A percentile compares a stretch with the other conserved stretches of the same genome.
phyloP scores from a whole-genome alignment of 768 basidiomycete genomes.

The Scleroderma citrinum region DNA sequence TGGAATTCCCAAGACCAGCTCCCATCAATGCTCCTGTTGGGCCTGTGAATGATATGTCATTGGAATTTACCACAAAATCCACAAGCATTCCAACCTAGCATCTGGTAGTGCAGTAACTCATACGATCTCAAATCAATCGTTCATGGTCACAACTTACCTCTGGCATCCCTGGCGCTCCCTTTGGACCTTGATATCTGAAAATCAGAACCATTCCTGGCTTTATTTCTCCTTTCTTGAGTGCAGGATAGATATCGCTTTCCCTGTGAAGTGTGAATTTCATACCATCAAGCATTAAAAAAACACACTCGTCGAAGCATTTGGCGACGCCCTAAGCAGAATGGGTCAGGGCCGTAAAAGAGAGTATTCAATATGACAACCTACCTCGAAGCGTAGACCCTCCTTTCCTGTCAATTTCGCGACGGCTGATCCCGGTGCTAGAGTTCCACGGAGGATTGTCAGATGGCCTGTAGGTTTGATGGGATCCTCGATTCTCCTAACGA shows the following conservation, averaged over 20 bases:
- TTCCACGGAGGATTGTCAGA: slow-evolving; percentile 83
- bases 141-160: slow-evolving; percentile 40
- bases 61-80: neutral
- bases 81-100: slow-evolving; percentile 33
- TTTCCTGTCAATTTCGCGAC: slow-evolving; percentile 94
- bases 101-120: slow-evolving; percentile 22
- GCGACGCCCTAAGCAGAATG: slow-evolving; percentile 50
- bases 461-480: slow-evolving; percentile 88
- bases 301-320: slow-evolving; percentile 70
- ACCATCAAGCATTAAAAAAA: neutral
- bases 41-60: slow-evolving; percentile 31
- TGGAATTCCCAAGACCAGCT: slow-evolving; percentile 71
- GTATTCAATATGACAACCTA: slow-evolving; percentile 21
- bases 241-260: slow-evolving; percentile 64
- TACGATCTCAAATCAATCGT: slow-evolving; percentile 1
- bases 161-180: slow-evolving; percentile 90
- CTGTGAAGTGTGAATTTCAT: slow-evolving; percentile 27
- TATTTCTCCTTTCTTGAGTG: slow-evolving; percentile 69
- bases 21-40: slow-evolving; percentile 84
- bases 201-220: slow-evolving; percentile 71
- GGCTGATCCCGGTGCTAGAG: slow-evolving; percentile 77
- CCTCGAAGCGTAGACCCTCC: slow-evolving; percentile 82
- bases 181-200: slow-evolving; percentile 86
- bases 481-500: slow-evolving; percentile 63
- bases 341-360: neutral